Base-by-base conservation (phyloP, 768 basidiomycete species). In the Pleurotus sapidus region DNA sequence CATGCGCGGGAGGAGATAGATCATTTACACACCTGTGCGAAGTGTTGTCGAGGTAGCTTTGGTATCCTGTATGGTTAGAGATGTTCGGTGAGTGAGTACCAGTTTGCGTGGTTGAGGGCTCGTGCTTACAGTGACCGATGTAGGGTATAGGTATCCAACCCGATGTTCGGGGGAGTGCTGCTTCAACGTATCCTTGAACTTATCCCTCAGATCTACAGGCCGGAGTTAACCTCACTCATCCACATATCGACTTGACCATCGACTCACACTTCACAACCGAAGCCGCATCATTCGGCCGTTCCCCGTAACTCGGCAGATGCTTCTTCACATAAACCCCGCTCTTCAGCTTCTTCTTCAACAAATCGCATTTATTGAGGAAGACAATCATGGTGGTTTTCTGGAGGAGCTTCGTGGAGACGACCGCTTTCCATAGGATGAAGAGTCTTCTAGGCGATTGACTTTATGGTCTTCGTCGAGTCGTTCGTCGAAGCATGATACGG, bases 351-450 rank as follows among this genome's bases (percentile, higher is more conserved):
- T 76, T 67, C 59, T 80, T 73, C 2, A 91, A 70, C 3, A 90
- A 67, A 59, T 91, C 89, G 58, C 81, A 80, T 59, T 91, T 91
- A 67, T 91, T 91, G 56, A 90, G 70, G 69, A 91, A 91, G 20
- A 89, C 76, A 46, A 90, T 82, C 56, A 90, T 76, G 55, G 83
- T 85, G 9, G 83, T 77, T 55, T 78, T 80, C 7, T 77, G 68
- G 5, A 91, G 81, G 1, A 91, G 74, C 61, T 74, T 75, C 37
- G 81, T 84, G 14, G 75, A 64, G 70, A 86, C 88, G 42, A 91
- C 75, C 1, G 81, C 75, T 24, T 74, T 77, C 88, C 88, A 91
- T 2, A 91, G 77, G 48, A 77, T 74, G 59, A 89, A 1, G 88
- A 87, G 67, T 91, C 89, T 67, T 91, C 86, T 14, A 89, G 76